Percentiles rank a stretch among this genome's conserved stretches.
These are phyloP conservation scores for Aegle marmelos DNA, from an alignment of 345 rosid species.

Conservation along the genomic window DNA sequence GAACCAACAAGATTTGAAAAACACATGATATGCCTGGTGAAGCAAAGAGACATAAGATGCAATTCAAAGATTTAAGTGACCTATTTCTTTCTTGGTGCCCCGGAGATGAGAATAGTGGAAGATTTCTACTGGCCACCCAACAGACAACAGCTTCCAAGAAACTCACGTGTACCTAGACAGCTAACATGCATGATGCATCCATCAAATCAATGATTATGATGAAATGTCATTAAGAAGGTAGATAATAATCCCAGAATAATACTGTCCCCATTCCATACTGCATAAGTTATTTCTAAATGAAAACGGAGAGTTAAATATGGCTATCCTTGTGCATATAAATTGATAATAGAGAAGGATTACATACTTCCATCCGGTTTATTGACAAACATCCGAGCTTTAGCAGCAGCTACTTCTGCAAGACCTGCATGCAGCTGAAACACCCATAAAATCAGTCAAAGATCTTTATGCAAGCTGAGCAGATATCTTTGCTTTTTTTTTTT, in stretches of 20 bases:
- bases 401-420: constrained; percentile 94
- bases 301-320: neutral
- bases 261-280: neutral
- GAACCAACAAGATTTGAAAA: neutral
- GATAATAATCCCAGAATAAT: neutral
- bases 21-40: neutral
- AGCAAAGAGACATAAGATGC: neutral
- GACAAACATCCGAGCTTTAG: constrained; percentile 91
- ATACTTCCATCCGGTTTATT: constrained; percentile 97
- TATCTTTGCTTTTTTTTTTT: neutral
- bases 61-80: neutral
- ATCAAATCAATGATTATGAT: neutral
- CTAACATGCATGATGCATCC: constrained; percentile 2
- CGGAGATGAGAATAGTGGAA: neutral
- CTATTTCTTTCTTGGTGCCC: neutral
- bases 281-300: neutral
- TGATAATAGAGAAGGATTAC: constrained; percentile 7
- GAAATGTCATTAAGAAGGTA: neutral
- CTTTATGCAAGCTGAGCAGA: constrained; percentile 1
- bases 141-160: neutral
- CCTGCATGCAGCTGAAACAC: constrained; percentile 81
- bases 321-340: neutral
- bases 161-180: neutral
- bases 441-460: constrained; percentile 22
- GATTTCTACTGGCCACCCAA: neutral